These are phyloP conservation scores for Tulasnella sp. DNA, from an alignment of 768 basidiomycete genomes.

Conservation along the genomic window DNA sequence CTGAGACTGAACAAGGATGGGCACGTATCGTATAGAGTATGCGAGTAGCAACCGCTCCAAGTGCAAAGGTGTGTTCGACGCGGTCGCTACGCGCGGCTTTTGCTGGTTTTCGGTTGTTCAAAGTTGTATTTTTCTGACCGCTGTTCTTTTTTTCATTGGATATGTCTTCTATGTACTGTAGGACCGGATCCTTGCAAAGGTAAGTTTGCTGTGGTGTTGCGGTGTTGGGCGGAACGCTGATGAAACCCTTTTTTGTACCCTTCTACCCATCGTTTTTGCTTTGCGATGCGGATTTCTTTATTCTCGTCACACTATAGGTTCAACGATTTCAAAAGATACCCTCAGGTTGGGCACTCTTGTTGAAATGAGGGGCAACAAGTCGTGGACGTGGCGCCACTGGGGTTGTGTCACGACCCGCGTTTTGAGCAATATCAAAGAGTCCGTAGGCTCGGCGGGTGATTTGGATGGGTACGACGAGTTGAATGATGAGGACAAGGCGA, in stretches of 20 bases:
- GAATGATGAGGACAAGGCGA: constrained; percentile 52
- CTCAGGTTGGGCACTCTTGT: constrained; percentile 64
- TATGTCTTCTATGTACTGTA: neutral
- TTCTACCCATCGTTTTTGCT: neutral
- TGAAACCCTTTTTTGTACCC: neutral
- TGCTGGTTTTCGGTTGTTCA: neutral
- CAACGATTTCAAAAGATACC: constrained; percentile 54
- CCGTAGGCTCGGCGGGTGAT: constrained; percentile 45
- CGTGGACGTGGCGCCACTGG: constrained; percentile 69
- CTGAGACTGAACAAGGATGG: no score
- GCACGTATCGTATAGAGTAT: constrained; percentile 12
- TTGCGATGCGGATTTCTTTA: neutral
- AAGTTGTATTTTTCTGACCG: neutral
- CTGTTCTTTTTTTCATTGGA: neutral
- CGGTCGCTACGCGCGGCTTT: neutral
- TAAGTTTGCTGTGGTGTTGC: neutral
- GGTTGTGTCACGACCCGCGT: constrained; percentile 67
- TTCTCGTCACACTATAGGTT: constrained; percentile 38
- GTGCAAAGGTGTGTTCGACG: constrained; percentile 9
- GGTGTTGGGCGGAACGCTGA: neutral
- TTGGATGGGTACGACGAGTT: constrained; percentile 80
- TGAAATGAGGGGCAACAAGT: constrained; percentile 56
- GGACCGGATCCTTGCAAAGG: neutral
- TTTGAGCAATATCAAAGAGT: constrained; percentile 51
- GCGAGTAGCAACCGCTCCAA: neutral